Evolutionary conservation across 148 eudicot genomes (phyloP).

Genomic region (Rhododendron molle): DNA sequence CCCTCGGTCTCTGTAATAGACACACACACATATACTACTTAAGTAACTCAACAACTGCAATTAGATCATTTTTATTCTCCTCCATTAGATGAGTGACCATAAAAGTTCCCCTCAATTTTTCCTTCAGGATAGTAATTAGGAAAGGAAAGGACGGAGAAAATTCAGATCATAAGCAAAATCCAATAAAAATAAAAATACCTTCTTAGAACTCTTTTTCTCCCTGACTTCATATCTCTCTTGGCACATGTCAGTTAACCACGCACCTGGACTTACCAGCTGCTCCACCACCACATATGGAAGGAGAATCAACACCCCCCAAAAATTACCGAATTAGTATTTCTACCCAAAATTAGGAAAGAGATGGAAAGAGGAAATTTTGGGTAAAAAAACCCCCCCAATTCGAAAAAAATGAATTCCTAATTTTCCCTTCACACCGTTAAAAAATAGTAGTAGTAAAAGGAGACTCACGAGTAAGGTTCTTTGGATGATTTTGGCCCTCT

Average conservation of each 20-base stretch:
- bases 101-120: not conserved
- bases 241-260: conserved; percentile 59
- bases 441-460: not conserved
- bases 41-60: too few species aligned
- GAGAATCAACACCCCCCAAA: not conserved
- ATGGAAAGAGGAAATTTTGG: not conserved
- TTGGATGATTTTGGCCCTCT: conserved; percentile 76
- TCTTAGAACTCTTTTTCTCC: conserved; percentile 66
- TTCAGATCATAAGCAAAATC: not conserved
- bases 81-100: not conserved
- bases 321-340: not conserved
- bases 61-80: not conserved
- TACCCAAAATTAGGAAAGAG: not conserved
- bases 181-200: conserved; percentile 27
- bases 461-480: conserved; percentile 58
- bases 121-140: not conserved
- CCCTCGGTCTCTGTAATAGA: conserved; percentile 68
- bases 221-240: conserved; percentile 73
- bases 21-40: not conserved
- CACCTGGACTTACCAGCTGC: conserved; percentile 71
- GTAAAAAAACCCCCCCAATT: not conserved
- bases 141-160: not conserved
- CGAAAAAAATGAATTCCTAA: not conserved
- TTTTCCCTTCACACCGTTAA: not conserved
- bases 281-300: not conserved